Evolutionary conservation across 2,329 filamentous ascomycete genomes (phyloP), one percentile per base, ranked within the genome.

Genomic region (Xylariaceae sp.): DNA sequence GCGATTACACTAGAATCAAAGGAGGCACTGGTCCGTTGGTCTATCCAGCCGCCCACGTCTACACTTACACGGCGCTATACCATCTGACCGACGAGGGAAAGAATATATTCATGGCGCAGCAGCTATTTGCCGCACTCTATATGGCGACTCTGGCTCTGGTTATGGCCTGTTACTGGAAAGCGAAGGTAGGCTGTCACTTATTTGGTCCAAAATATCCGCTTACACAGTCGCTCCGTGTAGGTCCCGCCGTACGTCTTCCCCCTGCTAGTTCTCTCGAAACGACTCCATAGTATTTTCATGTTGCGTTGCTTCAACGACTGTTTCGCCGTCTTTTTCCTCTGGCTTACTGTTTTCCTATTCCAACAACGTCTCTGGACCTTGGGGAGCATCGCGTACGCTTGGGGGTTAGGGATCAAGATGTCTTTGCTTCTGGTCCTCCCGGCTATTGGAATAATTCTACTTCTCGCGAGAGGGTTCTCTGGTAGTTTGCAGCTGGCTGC

Each of bases 271-370:
- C 77, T 96, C 44, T 97, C 93, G 52, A 98, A 98, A 74, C 85
- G 95, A 37, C 78, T 98, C 21, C 95, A 99, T 74, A 96, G 91
- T 73, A 89, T 99, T 65, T 99, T 95, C 70, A 77, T 99, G 65
- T 81, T 99, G 52, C 86, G 95, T 43, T 88, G 93, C 69, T 99
- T 99, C 81, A 99, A 99, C 75, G 95, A 99, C 75, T 91, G 92
- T 65, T 90, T 96, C 70, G 93, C 93, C 18, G 85, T 89, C 3
- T 80, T 95, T 65, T 91, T 90, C 64, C 81, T 99, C 59, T 98
- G 91, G 84, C 72, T 86, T 18, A 85, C 91, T n/a, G 87, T 98
- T 40, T 89, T 85, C 69, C 79, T 85, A 61, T 89, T 92, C 70
- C 91, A 97, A 76, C 83, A 82, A 44, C 81, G 86, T 29, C 78